Evolutionary conservation across 163 green algal genomes (phyloP).

Genomic region (Chlamydomonas reinhardtii): DNA sequence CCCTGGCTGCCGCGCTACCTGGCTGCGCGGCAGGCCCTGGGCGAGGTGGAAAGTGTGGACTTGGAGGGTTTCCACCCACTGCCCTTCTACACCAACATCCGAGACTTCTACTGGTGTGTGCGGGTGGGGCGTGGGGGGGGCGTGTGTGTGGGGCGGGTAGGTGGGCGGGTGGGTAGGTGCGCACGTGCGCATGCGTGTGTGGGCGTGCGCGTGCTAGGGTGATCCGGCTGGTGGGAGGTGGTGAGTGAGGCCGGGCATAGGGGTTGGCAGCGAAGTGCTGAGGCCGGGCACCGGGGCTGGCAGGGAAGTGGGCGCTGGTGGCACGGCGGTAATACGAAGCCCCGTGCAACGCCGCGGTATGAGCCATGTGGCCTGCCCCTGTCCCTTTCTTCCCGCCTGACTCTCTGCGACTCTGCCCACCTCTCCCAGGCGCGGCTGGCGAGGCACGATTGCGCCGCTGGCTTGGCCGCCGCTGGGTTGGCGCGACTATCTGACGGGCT

Average conservation of each 20-base stretch:
- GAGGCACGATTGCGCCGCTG: not conserved
- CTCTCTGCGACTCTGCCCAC: not conserved
- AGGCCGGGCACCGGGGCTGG: too few relatives aligned
- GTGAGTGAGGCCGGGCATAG: too few relatives aligned
- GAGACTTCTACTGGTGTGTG: slow-evolving; percentile 17
- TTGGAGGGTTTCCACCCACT: slow-evolving; percentile 33
- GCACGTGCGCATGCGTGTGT: too few relatives aligned
- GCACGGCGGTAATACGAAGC: too few relatives aligned
- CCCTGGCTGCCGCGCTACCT: slow-evolving; percentile 20
- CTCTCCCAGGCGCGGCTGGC: not conserved
- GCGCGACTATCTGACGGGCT: not conserved
- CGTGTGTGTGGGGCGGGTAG: not conserved
- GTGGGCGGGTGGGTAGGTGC: not conserved
- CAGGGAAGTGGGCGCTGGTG: too few relatives aligned
- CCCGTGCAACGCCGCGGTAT: too few relatives aligned
- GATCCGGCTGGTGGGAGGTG: too few relatives aligned
- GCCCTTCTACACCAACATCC: slow-evolving; percentile 23
- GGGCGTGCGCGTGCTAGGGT: too few relatives aligned
- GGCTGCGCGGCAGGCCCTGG: not conserved
- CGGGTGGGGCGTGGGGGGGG: not conserved
- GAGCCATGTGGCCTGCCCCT: too few relatives aligned
- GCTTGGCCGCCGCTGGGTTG: not conserved
- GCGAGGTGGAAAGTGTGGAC: not conserved
- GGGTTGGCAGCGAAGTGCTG: too few relatives aligned
- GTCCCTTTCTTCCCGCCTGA: too few relatives aligned